Percentiles rank a stretch among this genome's conserved stretches.
These are phyloP conservation scores for Saccharomyces jurei DNA, from an alignment of 805 yeast genomes.

Conservation along the genomic window DNA sequence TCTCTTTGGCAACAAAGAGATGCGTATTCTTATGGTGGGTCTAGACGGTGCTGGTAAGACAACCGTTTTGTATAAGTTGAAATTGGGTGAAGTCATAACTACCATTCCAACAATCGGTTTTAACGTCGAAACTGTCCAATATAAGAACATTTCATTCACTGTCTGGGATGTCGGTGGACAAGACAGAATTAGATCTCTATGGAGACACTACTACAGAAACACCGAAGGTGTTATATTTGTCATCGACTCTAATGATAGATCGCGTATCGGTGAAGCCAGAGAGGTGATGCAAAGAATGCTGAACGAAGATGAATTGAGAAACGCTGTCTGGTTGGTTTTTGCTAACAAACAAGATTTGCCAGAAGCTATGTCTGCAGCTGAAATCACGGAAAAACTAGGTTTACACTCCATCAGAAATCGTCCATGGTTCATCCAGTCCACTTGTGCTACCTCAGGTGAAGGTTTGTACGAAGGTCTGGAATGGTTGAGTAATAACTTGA, in stretches of 20 bases:
- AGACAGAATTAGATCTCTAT: conserved; percentile 95
- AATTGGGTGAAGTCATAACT: conserved; percentile 92
- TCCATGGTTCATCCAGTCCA: conserved; percentile 98
- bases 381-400: conserved; percentile 93
- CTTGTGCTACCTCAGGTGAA: conserved; percentile 98
- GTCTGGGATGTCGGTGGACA: conserved; percentile 99
- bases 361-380: conserved; percentile 98
- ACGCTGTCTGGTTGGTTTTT: conserved; percentile 87
- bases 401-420: conserved; percentile 96
- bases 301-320: conserved; percentile 96
- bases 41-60: conserved; percentile 98
- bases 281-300: conserved; percentile 97
- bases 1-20: conserved; percentile 95
- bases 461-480: conserved; percentile 97
- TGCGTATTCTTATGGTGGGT: conserved; percentile 98
- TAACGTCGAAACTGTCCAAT: conserved; percentile 95
- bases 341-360: conserved; percentile 99
- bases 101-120: conserved; percentile 96
- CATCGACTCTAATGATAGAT: conserved; percentile 96
- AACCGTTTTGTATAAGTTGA: conserved; percentile 88
- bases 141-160: conserved; percentile 91
- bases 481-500: conserved; percentile 89
- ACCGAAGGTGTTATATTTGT: conserved; percentile 97
- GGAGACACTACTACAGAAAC: conserved; percentile 99
- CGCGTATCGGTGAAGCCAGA: conserved; percentile 95